These are phyloP conservation scores for Chytriomyces sp. DNA, from an alignment of 192 early-diverging fungal species.

Conservation along the genomic window DNA sequence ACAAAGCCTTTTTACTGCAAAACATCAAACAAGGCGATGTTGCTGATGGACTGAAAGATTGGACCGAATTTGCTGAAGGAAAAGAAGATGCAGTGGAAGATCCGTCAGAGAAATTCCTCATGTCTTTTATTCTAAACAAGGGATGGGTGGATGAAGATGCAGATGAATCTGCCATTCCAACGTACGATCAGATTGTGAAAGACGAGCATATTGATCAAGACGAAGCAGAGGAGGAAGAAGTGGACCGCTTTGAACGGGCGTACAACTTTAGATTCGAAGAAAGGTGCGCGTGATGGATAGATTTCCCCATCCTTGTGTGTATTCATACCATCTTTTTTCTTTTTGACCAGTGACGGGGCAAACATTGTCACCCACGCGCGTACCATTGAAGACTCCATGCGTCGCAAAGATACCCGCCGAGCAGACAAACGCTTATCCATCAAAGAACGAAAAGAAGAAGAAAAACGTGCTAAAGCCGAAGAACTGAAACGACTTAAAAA, in stretches of 20 bases:
- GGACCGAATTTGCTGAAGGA: conserved; percentile 40
- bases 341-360: conserved; percentile 48
- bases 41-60: conserved; percentile 64
- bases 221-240: conserved; percentile 77
- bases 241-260: conserved; percentile 85
- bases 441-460: conserved; percentile 75
- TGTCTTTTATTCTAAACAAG: conserved; percentile 86
- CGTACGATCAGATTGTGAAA: conserved; percentile 72
- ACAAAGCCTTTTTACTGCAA: conserved; percentile 84
- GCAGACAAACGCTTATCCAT: conserved; percentile 72
- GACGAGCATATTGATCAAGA: conserved; percentile 71
- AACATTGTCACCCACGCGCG: conserved; percentile 81
- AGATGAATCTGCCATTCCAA: conserved; percentile 57
- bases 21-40: conserved; percentile 67
- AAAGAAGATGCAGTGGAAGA: conserved; percentile 57
- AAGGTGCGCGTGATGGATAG: conserved; percentile 47
- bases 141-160: conserved; percentile 88
- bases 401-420: conserved; percentile 82
- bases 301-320: conserved; percentile 3
- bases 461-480: conserved; percentile 73
- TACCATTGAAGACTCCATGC: conserved; percentile 78
- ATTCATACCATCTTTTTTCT: not conserved
- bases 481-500: conserved; percentile 93
- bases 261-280: conserved; percentile 97
- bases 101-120: conserved; percentile 73